Percentiles rank a stretch among this genome's conserved stretches.
These are phyloP conservation scores for Pichia sp. DNA, from an alignment of 1,139 yeast genomes.

Conservation along the genomic window DNA sequence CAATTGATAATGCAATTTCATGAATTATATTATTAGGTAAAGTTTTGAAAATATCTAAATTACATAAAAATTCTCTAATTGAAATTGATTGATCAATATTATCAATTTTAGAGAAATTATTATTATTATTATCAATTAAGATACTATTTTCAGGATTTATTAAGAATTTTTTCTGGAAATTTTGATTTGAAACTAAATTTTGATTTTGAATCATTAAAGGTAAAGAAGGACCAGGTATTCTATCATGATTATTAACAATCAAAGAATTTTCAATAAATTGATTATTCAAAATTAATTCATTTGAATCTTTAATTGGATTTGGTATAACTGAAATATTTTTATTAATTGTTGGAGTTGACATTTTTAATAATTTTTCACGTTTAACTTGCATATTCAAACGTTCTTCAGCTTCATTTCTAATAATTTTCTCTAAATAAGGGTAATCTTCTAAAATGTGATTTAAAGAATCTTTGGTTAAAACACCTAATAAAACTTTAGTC, in stretches of 20 bases:
- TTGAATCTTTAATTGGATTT: constrained; percentile 4
- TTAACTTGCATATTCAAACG: constrained; percentile 64
- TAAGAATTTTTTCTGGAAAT: background rate
- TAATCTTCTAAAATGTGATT: constrained; percentile 52
- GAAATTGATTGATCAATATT: constrained; percentile 44
- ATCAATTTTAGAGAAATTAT: constrained; percentile 18
- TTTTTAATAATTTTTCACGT: constrained; percentile 32
- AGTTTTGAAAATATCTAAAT: constrained; percentile 50
- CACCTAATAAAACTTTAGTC: constrained; percentile 58
- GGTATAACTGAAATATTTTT: constrained; percentile 10
- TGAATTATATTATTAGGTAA: constrained; percentile 54
- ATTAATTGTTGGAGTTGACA: constrained; percentile 15
- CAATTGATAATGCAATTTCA: constrained; percentile 55
- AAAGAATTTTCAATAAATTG: constrained; percentile 12
- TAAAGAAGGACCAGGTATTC: constrained; percentile 28
- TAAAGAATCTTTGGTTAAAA: constrained; percentile 57
- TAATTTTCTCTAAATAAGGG: constrained; percentile 59
- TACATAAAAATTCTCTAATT: constrained; percentile 49
- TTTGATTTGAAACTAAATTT: background rate
- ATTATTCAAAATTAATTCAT: background rate
- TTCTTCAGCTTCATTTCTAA: constrained; percentile 74
- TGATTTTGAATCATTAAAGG: constrained; percentile 18
- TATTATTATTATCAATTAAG: background rate
- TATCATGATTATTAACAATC: constrained; percentile 25
- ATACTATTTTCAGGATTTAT: background rate